Base-by-base conservation (phyloP, 2,329 filamentous ascomycete genomes). In the Neopestalotiopsis sp. region DNA sequence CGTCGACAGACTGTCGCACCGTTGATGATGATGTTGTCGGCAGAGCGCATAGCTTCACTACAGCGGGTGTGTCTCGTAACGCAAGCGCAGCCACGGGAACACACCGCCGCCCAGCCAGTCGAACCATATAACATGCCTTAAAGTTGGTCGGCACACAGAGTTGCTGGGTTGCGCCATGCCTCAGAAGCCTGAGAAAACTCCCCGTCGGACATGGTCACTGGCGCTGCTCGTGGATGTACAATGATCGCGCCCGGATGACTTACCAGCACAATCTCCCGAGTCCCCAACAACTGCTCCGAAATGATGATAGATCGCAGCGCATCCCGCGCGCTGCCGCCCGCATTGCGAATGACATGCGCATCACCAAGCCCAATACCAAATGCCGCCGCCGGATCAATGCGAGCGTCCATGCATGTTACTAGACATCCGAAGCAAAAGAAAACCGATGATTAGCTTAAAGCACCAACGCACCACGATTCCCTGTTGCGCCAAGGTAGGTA, bases 391-490 rank as follows among this genome's bases (percentile, higher is more conserved):
- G 93, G 89, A 74, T 95, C 86, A 73, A 90, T 83, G 65, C 93
- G 89, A 4, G 93, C 91, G 75, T 96, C 93, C 92, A 96, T 96
- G 80, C 93, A 96, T 0, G 92, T 93, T 59, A 95, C 86, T 87
- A n/a, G 1, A 59, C 24, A 24, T 24, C 24, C 24, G 24, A 24
- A 24, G 24, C 24, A 24, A 24, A 24, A 24, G 24, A 24, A 24
- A 24, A 24, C 24, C 24, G 24, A 24, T 24, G 17, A 30, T 20
- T 30, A 49, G 38, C 24, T n/a, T 4, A 20, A 4, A 17, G 38
- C 45, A 24, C 4, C 4, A 5, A 14, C 6, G n/a, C n/a, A 9
- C 5, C n/a, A 12, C 6, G 24, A 28, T 12, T 34, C 24, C 24
- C 24, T 24, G 24, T 24, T 59, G 17, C n/a, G 5, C 6, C 34